Evolutionary conservation across 2,329 filamentous ascomycete genomes (phyloP).

Genomic region (Plectosphaerella cucumerina): DNA sequence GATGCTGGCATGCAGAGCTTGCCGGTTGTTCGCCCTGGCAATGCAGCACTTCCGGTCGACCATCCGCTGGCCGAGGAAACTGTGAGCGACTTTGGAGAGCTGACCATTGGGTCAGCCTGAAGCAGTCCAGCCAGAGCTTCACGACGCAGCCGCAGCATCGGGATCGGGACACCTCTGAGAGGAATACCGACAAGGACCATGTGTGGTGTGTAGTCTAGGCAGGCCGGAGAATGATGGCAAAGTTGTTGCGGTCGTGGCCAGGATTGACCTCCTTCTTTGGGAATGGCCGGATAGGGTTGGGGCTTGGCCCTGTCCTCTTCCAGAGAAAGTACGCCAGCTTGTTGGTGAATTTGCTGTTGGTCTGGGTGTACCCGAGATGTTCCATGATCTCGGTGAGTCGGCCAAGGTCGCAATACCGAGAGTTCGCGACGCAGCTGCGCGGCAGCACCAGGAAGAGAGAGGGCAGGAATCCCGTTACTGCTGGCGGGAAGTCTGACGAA

Average conservation of each 20-base stretch:
- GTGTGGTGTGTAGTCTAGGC: conserved; percentile 7
- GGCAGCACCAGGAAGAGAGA: conserved; percentile 87
- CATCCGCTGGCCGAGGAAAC: conserved; percentile 32
- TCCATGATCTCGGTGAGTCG: conserved; percentile 70
- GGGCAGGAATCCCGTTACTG: conserved; percentile 44
- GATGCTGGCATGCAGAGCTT: conserved; percentile 59
- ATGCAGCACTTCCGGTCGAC: conserved; percentile 54
- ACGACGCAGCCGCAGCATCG: too few relatives aligned
- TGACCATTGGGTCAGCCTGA: background rate
- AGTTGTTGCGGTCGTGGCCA: conserved; percentile 81
- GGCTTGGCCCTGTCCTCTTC: conserved; percentile 37
- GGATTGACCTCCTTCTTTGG: conserved; percentile 74
- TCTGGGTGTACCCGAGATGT: conserved; percentile 66
- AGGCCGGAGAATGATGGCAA: conserved; percentile 66
- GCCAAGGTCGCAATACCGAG: conserved; percentile 76
- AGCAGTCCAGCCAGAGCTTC: too few relatives aligned
- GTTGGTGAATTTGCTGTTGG: conserved; percentile 67
- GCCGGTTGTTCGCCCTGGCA: conserved; percentile 65
- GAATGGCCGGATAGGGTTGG: conserved; percentile 33
- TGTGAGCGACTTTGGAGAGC: conserved; percentile 27
- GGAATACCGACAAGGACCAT: too few relatives aligned
- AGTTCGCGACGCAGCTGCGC: conserved; percentile 83
- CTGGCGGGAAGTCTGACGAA: conserved; percentile 11
- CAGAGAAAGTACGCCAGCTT: conserved; percentile 93
- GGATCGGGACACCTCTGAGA: too few relatives aligned